A percentile compares a stretch with the other conserved stretches of the same genome.
Conservation (phyloP, 495 filamentous ascomycete genomes). For the Podospora appendiculata region DNA sequence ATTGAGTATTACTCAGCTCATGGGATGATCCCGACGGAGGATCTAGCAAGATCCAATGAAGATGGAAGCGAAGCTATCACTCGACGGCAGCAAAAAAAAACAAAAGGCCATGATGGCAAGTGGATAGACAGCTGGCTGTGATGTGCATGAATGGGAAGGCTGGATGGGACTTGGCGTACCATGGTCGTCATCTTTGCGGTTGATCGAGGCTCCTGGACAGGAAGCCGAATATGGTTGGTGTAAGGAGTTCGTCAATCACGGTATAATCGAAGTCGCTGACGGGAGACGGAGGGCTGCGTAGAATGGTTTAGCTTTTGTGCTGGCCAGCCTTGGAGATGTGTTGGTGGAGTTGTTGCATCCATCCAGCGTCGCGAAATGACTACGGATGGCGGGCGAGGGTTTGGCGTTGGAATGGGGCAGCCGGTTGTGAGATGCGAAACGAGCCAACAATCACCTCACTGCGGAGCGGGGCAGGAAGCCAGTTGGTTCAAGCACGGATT, state of each 20-base stretch:
- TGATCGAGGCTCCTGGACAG: not conserved
- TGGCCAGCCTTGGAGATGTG: too few species aligned
- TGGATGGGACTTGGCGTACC: conserved; percentile 23
- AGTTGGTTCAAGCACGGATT: too few species aligned
- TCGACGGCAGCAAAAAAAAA: not conserved
- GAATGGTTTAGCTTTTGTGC: too few species aligned
- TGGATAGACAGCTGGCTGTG: too few species aligned
- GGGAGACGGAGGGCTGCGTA: not conserved
- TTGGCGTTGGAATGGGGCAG: too few species aligned
- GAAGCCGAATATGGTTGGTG: not conserved
- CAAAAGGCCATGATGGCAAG: not conserved
- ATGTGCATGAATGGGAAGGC: too few species aligned
- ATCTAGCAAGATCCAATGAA: not conserved
- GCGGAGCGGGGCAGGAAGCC: too few species aligned
- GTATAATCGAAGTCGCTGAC: not conserved
- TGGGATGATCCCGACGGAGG: not conserved
- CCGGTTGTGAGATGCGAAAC: too few species aligned
- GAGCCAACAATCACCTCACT: too few species aligned
- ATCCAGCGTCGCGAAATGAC: too few species aligned
- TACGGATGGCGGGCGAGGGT: too few species aligned
- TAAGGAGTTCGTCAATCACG: not conserved
- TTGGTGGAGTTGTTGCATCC: too few species aligned
- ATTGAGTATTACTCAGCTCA: not conserved
- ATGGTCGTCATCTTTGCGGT: conserved; percentile 41
- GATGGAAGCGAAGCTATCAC: not conserved